phyloP scores from a whole-genome alignment of 2,329 filamentous ascomycete genomes.

The Cladorrhinum sp. region DNA sequence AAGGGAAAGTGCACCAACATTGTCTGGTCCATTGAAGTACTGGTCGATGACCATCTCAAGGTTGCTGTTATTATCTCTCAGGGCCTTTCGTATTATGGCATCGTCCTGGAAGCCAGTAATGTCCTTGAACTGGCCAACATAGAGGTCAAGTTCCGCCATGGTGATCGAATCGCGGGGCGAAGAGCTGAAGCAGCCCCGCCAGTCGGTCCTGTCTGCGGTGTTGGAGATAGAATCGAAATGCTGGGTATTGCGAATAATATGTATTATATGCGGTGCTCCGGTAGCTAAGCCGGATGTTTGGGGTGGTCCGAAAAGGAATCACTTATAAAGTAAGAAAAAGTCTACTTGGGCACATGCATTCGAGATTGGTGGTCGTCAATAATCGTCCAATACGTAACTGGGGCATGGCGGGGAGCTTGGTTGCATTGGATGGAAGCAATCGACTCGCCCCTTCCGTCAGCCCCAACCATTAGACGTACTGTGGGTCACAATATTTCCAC shows the following conservation, averaged over 20 bases:
- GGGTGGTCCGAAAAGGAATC: neutral
- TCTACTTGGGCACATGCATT: neutral
- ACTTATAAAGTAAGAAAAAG: neutral
- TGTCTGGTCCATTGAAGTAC: slow-evolving; percentile 49
- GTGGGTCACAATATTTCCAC: no score
- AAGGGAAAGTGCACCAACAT: slow-evolving; percentile 34
- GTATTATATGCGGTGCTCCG: no score
- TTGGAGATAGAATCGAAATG: neutral
- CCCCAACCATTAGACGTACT: no score
- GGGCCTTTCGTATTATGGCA: slow-evolving; percentile 14
- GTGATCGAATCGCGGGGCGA: neutral
- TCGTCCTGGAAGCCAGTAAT: slow-evolving; percentile 34
- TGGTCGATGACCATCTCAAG: slow-evolving; percentile 49
- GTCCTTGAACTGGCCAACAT: neutral
- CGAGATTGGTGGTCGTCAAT: neutral
- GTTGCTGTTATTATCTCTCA: slow-evolving; percentile 45
- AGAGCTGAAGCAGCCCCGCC: no score
- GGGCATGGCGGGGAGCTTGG: neutral
- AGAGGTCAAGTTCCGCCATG: neutral
- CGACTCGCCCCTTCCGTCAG: no score
- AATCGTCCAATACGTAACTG: neutral
- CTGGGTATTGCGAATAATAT: neutral
- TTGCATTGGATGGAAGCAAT: neutral
- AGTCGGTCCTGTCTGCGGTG: neutral
- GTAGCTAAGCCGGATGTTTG: no score